phyloP scores from a whole-genome alignment of 768 basidiomycete genomes.

The Crepidotus variabilis region DNA sequence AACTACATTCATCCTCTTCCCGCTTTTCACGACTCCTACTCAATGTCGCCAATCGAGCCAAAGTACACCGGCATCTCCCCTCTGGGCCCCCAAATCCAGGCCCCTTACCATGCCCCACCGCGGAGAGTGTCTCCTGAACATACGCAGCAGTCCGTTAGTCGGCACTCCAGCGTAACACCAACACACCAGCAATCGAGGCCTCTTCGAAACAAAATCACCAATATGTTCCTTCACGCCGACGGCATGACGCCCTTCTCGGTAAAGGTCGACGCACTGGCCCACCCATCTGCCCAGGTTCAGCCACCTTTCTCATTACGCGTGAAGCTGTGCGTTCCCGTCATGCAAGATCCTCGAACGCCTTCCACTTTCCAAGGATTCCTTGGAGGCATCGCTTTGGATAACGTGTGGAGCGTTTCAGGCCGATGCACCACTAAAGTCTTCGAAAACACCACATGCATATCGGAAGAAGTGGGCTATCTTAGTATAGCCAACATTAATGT shows the following conservation, averaged over 20 bases:
- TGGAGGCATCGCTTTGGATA: conserved; percentile 50
- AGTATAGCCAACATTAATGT: conserved; percentile 44
- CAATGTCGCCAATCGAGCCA: conserved; percentile 10
- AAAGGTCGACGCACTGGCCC: conserved; percentile 51
- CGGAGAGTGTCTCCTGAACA: conserved; percentile 11
- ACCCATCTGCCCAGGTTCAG: conserved; percentile 32
- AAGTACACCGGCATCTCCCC: conserved; percentile 17
- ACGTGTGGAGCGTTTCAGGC: conserved; percentile 49
- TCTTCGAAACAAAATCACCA: conserved; percentile 28
- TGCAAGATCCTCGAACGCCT: conserved; percentile 48
- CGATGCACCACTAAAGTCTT: conserved; percentile 64
- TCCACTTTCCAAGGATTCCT: conserved; percentile 63
- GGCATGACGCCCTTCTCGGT: conserved; percentile 64
- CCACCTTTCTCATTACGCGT: conserved; percentile 51
- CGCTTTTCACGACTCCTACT: conserved; percentile 17
- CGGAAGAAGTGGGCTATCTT: conserved; percentile 50
- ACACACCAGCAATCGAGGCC: conserved; percentile 21
- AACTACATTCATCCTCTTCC: conserved; percentile 24
- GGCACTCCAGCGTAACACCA: conserved; percentile 20
- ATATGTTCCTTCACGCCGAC: conserved; percentile 57
- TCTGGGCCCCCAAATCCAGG: conserved; percentile 10
- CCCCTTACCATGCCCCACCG: conserved; percentile 12
- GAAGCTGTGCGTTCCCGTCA: conserved; percentile 52
- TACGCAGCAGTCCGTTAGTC: conserved; percentile 10
- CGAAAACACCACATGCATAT: conserved; percentile 44